Evolutionary conservation across 371 early-diverging fungal species (phyloP).

Genomic region (Capniomyces stellatus): DNA sequence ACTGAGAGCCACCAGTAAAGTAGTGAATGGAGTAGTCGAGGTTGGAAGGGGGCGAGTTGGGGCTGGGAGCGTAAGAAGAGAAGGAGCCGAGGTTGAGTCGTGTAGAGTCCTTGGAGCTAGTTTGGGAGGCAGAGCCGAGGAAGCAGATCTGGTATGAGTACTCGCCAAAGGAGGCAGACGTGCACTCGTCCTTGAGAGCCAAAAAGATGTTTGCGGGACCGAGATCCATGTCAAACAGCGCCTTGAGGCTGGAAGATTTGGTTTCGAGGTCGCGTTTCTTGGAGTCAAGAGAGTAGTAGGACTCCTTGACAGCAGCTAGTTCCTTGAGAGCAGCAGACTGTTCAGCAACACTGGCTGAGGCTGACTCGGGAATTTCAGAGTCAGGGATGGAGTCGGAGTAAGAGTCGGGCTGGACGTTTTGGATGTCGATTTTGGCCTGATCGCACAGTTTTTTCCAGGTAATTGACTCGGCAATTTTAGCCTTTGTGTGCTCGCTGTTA

Average conservation of each 20-base stretch:
- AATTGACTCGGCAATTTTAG: too few species aligned
- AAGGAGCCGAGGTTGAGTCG: constrained; percentile 55
- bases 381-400: not conserved
- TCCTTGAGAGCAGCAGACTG: constrained; percentile 10
- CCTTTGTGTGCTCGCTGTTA: too few species aligned
- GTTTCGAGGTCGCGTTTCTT: constrained; percentile 18
- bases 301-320: constrained; percentile 20
- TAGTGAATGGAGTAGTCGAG: constrained; percentile 26
- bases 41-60: not conserved
- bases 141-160: constrained; percentile 73
- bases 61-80: too few species aligned
- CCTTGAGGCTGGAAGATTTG: constrained; percentile 21
- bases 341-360: not conserved
- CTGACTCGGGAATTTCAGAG: not conserved
- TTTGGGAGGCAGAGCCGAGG: constrained; percentile 54
- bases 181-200: constrained; percentile 44
- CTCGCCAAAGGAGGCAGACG: constrained; percentile 48
- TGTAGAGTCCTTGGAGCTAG: constrained; percentile 32
- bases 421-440: not conserved
- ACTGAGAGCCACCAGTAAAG: constrained; percentile 52
- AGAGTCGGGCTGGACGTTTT: not conserved
- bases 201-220: constrained; percentile 41
- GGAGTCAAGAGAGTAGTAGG: constrained; percentile 21
- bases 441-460: not conserved
- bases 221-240: constrained; percentile 34